Percentiles rank a stretch among this genome's conserved stretches.
These are phyloP conservation scores for Sporothrix globosa DNA, from an alignment of 2,329 filamentous ascomycete genomes.

Conservation along the genomic window DNA sequence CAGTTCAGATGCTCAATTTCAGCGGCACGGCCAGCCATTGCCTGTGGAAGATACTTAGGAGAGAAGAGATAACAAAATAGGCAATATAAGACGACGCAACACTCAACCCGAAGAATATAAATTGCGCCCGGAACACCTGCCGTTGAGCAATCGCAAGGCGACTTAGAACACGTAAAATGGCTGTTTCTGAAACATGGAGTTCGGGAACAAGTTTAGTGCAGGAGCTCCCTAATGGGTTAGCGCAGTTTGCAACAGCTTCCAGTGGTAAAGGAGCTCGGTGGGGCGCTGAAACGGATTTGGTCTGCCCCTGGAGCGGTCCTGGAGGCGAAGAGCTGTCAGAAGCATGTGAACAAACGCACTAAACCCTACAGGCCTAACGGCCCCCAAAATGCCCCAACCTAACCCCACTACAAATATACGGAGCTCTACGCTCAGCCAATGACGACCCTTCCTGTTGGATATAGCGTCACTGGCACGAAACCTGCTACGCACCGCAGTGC, in stretches of 20 bases:
- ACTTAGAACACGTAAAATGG: slow-evolving; percentile 6
- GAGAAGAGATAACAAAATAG: background rate
- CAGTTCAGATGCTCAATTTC: background rate
- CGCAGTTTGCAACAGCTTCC: background rate
- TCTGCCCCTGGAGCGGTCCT: background rate
- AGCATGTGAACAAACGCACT: slow-evolving; percentile 28
- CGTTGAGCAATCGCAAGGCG: background rate
- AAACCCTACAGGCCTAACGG: slow-evolving; percentile 26
- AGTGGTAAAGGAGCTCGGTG: background rate
- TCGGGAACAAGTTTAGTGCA: background rate
- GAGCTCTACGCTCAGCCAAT: slow-evolving; percentile 20
- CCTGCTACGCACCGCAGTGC: slow-evolving; percentile 1
- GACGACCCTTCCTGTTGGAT: background rate
- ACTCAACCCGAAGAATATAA: background rate
- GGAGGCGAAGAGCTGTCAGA: slow-evolving; percentile 17
- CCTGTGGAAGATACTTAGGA: background rate
- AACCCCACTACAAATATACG: slow-evolving; percentile 18
- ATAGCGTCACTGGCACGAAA: slow-evolving; percentile 25
- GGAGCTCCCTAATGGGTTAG: slow-evolving; percentile 14
- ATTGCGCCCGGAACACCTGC: background rate
- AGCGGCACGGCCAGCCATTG: slow-evolving; percentile 33
- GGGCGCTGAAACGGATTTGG: slow-evolving; percentile 16
- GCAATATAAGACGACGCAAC: background rate
- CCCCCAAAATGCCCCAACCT: slow-evolving; percentile 13
- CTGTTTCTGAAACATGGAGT: slow-evolving; percentile 29